Base-by-base conservation (phyloP, 208 protist species). In the Herpetomonas tarakana region DNA sequence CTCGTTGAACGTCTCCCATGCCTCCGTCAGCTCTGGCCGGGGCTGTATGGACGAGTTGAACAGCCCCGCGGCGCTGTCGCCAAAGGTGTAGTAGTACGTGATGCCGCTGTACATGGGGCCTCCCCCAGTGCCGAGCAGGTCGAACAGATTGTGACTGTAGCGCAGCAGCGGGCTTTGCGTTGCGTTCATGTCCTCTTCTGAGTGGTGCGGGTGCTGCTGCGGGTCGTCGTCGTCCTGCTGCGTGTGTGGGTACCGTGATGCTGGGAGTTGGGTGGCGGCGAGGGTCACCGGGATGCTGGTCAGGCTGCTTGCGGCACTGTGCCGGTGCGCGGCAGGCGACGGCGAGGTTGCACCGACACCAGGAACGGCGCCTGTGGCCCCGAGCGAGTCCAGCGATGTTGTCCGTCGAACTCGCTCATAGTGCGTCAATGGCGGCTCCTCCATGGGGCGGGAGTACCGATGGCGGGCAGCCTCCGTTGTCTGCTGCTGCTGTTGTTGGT, bases 1-100 rank as follows among this genome's bases (percentile, higher is more conserved):
- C 35, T 6, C 35, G 9, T 14, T 60, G 26, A 73, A 58, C 39
- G 65, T 26, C 46, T 75, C 65, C 57, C 76, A 70, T 21, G 61
- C 62, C 53, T 83, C 76, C 38, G 67, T 52, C 19, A 6, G 53
- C 45, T 88, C 81, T 41, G 55, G 54, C 47, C 57, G 53, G 11
- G 56, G 71, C 25, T 66, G 73, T 26, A 88, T 71, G 14, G 69
- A 80, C 2, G 74, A 71, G 60, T 88, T 83, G 71, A 72, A 88
- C 31, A 88, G 63, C 30, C 71, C 55, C 19, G 74, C 77, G 19
- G 67, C 71, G 31, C 74, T 65, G 59, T 88, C 67, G 62, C 64
- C 77, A 68, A 73, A 84, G 54, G 68, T 69, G 68, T 88, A 87
- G 58, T 83, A 87, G 62, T 72, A 80, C 0, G 62, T 65, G 26